Conservation (phyloP, 768 basidiomycete genomes). For the Russula olivacea region DNA sequence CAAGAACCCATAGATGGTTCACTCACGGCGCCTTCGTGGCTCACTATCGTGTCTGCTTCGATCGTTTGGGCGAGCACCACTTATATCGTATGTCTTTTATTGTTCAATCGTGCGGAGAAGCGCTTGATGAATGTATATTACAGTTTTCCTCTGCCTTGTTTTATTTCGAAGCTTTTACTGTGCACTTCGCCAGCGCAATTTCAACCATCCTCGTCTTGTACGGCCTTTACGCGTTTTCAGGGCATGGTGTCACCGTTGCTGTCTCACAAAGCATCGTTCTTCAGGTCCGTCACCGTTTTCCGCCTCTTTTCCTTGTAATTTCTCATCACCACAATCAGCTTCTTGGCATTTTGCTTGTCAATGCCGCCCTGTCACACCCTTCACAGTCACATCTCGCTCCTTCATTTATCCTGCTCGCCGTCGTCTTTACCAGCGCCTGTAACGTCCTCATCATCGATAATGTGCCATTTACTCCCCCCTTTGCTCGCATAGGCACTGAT, state of each 20-base stretch:
- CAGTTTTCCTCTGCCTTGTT: slow-evolving; percentile 12
- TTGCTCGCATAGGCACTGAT: background rate
- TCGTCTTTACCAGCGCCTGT: slow-evolving; percentile 12
- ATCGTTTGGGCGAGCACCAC: slow-evolving; percentile 11
- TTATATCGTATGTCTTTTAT: slow-evolving; percentile 13
- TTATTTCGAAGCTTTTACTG: slow-evolving; percentile 14
- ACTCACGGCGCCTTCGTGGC: background rate
- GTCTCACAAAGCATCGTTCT: slow-evolving; percentile 33
- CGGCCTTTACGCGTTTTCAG: slow-evolving; percentile 20
- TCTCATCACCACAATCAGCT: slow-evolving; percentile 27
- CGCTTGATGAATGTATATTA: too few species aligned
- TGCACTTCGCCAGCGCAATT: slow-evolving; percentile 10
- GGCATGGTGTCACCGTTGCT: slow-evolving; percentile 25
- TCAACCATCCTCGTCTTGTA: slow-evolving; percentile 13
- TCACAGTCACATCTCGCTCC: background rate
- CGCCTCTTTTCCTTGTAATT: background rate
- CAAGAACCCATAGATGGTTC: background rate
- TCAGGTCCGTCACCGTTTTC: slow-evolving; percentile 30
- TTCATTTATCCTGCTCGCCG: slow-evolving; percentile 10
- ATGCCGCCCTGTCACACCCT: slow-evolving; percentile 23
- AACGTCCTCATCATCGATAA: slow-evolving; percentile 14
- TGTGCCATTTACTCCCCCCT: background rate
- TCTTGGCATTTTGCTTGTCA: slow-evolving; percentile 33
- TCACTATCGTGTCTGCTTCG: background rate
- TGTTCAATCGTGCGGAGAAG: background rate